phyloP scores from a whole-genome alignment of 805 yeast genomes.

The Ogataea allantospora region DNA sequence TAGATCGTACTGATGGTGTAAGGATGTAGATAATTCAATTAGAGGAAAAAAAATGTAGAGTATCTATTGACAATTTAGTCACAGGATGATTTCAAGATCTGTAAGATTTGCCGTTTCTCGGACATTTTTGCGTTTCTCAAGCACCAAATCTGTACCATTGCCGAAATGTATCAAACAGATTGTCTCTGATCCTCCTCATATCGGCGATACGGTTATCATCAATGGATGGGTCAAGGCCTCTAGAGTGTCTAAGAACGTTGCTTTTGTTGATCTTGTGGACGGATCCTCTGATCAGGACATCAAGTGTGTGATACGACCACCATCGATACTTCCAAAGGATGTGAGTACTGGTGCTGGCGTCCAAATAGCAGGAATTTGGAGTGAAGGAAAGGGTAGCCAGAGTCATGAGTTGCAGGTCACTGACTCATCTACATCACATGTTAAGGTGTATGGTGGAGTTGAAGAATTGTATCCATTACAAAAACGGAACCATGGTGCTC shows the following conservation, averaged over 20 bases:
- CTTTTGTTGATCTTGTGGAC: conserved; percentile 78
- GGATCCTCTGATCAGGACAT: conserved; percentile 62
- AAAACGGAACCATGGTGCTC: conserved; percentile 68
- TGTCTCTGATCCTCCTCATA: conserved; percentile 34
- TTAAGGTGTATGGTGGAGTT: conserved; percentile 60
- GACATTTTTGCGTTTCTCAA: not conserved
- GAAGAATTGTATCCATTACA: conserved; percentile 74
- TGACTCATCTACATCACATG: conserved; percentile 27
- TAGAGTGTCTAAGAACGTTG: conserved; percentile 68
- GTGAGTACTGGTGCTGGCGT: conserved; percentile 40
- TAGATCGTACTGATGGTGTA: conserved; percentile 69
- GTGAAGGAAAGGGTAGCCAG: conserved; percentile 49
- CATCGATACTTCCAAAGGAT: conserved; percentile 29
- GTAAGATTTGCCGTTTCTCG: not conserved
- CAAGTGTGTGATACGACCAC: conserved; percentile 52
- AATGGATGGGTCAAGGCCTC: conserved; percentile 77
- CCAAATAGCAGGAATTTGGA: conserved; percentile 35
- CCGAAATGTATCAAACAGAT: conserved; percentile 31
- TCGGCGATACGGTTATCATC: conserved; percentile 41
- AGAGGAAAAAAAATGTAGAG: not conserved
- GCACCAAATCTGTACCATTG: conserved; percentile 11
- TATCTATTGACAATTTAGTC: not conserved
- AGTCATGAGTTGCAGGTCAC: conserved; percentile 47
- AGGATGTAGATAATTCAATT: conserved; percentile 5
- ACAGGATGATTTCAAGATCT: conserved; percentile 1